These are phyloP conservation scores for Cercospora citrullina DNA, from an alignment of 2,329 filamentous ascomycete species.

Conservation along the genomic window DNA sequence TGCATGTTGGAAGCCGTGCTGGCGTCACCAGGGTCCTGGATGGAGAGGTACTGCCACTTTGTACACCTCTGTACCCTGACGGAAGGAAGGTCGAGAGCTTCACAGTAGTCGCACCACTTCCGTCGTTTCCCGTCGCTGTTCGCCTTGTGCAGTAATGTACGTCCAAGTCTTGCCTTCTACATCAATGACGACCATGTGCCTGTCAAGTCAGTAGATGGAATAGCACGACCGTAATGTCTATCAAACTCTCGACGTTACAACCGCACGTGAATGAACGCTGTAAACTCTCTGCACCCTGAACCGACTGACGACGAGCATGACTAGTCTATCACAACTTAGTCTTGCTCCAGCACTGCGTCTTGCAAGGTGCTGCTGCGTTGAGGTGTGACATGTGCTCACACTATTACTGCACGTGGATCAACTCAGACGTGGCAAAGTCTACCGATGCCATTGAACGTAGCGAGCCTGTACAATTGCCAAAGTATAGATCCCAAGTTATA, in stretches of 20 bases:
- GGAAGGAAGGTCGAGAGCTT: background rate
- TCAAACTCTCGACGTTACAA: background rate
- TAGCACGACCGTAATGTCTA: background rate
- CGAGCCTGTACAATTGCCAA: background rate
- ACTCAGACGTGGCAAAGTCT: background rate
- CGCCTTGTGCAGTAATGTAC: background rate
- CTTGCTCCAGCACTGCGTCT: background rate
- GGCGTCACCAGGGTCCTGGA: conserved; percentile 13
- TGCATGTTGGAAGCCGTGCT: conserved; percentile 7
- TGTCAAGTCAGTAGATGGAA: background rate
- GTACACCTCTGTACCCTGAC: background rate
- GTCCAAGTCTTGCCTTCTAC: background rate
- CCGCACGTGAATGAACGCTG: background rate
- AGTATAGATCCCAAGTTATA: background rate
- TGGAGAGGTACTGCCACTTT: conserved; percentile 9
- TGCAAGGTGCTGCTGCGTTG: background rate
- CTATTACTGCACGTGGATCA: background rate
- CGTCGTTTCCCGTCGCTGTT: conserved; percentile 1
- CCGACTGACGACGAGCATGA: background rate
- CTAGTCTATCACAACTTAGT: background rate
- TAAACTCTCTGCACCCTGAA: background rate
- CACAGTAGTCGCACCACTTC: background rate
- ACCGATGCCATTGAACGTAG: background rate
- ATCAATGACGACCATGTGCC: background rate
- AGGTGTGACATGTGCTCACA: background rate